These are phyloP conservation scores for Dactylellina haptotyla DNA, from an alignment of 2,329 filamentous ascomycete genomes.

Conservation along the genomic window DNA sequence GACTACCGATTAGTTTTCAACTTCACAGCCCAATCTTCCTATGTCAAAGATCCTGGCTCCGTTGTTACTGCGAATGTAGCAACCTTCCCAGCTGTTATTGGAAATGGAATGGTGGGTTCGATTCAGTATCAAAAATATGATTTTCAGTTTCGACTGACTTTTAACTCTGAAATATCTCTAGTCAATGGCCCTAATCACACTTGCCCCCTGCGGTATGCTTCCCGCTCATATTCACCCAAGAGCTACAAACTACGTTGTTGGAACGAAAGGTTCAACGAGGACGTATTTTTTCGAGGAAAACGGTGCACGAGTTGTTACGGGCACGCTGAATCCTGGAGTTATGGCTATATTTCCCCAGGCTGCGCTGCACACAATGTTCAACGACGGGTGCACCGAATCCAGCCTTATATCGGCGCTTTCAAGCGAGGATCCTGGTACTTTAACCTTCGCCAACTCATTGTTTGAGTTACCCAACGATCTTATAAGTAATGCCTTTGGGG, in stretches of 20 bases:
- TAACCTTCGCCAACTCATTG: conserved; percentile 64
- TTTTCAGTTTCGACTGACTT: no score
- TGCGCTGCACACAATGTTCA: conserved; percentile 66
- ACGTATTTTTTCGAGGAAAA: conserved; percentile 68
- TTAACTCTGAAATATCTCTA: neutral
- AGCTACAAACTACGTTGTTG: conserved; percentile 66
- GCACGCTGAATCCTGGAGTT: conserved; percentile 63
- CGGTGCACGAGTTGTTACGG: conserved; percentile 63
- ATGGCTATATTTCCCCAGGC: conserved; percentile 67
- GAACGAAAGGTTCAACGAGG: conserved; percentile 64
- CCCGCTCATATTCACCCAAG: conserved; percentile 66
- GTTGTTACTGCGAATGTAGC: conserved; percentile 67
- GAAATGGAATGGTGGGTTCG: conserved; percentile 64
- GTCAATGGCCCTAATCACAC: conserved; percentile 63
- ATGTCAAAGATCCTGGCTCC: conserved; percentile 64
- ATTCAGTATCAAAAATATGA: no score
- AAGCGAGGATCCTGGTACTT: conserved; percentile 66
- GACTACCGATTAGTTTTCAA: conserved; percentile 64
- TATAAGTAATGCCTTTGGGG: conserved; percentile 63
- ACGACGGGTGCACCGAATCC: conserved; percentile 66
- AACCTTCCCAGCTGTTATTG: conserved; percentile 65
- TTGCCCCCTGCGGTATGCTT: conserved; percentile 67
- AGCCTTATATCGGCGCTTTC: conserved; percentile 66
- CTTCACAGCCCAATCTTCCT: conserved; percentile 63
- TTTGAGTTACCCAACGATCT: conserved; percentile 63